phyloP scores from a whole-genome alignment of 1,284 basidiomycete species.

The Earliella scabrosa region DNA sequence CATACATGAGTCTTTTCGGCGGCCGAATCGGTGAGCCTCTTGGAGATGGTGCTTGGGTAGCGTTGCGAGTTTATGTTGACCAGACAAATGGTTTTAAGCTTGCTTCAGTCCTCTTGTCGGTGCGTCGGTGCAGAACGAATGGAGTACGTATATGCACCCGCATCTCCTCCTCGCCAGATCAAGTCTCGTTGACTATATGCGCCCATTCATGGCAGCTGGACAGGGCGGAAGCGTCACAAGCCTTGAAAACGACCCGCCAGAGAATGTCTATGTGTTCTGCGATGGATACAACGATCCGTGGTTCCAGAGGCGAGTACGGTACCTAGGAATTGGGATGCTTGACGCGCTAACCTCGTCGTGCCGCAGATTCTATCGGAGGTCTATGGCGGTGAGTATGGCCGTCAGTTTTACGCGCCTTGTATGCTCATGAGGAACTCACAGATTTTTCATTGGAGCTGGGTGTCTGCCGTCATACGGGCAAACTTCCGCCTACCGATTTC shows the following conservation, averaged over 20 bases:
- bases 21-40: too few relatives aligned
- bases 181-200: neutral
- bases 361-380: slow-evolving; percentile 7
- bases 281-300: slow-evolving; percentile 18
- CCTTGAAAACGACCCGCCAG: neutral
- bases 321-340: neutral
- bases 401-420: too few relatives aligned
- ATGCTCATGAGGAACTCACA: neutral
- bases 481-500: slow-evolving; percentile 17
- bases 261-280: slow-evolving; percentile 9
- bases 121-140: neutral
- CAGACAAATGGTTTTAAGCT: too few relatives aligned
- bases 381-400: slow-evolving; percentile 13
- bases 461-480: slow-evolving; percentile 7
- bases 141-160: neutral
- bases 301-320: slow-evolving; percentile 7
- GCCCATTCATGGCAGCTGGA: neutral
- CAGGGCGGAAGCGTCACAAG: slow-evolving; percentile 1
- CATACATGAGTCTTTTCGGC: too few relatives aligned
- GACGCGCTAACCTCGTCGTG: neutral
- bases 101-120: slow-evolving; percentile 12
- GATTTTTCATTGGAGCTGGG: slow-evolving; percentile 18
- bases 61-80: too few relatives aligned
- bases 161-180: too few relatives aligned
- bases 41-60: too few relatives aligned